Percentiles rank a stretch among this genome's conserved stretches.
Evolutionary conservation across 345 rosid species (phyloP).

Genomic region (Erysimum cheiranthoides): DNA sequence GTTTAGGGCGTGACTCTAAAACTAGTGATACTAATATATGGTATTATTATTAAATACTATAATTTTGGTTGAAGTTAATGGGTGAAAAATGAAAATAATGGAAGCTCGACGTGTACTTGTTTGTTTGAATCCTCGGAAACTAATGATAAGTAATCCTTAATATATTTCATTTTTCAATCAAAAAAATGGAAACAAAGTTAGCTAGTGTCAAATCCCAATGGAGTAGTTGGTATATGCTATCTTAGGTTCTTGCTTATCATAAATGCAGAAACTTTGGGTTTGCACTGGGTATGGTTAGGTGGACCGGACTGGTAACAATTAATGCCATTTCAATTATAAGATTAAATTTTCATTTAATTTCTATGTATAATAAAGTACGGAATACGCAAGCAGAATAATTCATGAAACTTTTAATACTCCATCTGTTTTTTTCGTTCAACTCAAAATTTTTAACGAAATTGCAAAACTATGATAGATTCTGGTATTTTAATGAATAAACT

Average conservation of each 20-base stretch:
- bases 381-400: conserved; percentile 19
- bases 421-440: conserved; percentile 3
- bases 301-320: conserved; percentile 31
- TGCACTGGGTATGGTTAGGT: conserved; percentile 33
- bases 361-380: conserved; percentile 19
- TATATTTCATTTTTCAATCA: conserved; percentile 1
- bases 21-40: conserved; percentile 16
- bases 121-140: conserved; percentile 7
- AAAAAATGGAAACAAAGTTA: conserved; percentile 25
- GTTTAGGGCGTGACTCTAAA: conserved; percentile 43
- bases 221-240: conserved; percentile 14
- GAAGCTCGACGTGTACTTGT: conserved; percentile 18
- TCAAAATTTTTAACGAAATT: not conserved
- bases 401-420: conserved; percentile 12
- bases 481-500: not conserved
- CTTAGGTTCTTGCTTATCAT: conserved; percentile 17
- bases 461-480: conserved; percentile 6
- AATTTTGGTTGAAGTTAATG: conserved; percentile 4
- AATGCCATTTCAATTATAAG: conserved; percentile 18
- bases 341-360: not conserved
- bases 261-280: conserved; percentile 23
- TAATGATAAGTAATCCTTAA: not conserved
- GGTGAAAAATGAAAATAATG: conserved; percentile 18
- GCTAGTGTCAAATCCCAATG: conserved; percentile 8
- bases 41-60: not conserved